Evolutionary conservation across 2,329 filamentous ascomycete genomes (phyloP), one percentile per base, ranked within the genome.

Genomic region (Talaromyces pinophilus): DNA sequence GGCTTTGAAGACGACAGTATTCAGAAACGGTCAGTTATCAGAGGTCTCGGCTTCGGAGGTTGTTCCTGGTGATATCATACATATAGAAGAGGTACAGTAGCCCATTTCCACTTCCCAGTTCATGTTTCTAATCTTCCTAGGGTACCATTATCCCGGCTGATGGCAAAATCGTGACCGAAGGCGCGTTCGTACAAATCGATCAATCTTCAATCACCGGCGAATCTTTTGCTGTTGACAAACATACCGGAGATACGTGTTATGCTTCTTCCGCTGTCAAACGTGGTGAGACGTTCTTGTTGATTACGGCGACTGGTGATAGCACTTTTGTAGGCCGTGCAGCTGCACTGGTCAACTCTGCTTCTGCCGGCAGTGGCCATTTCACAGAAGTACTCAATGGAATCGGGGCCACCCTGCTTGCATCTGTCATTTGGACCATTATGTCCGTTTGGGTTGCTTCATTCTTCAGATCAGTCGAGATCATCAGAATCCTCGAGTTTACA

Each of bases 201-300:
- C 93, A 96, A 83, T 96, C 92, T 68, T 88, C 92, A 78, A 92
- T 96, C 77, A 96, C 93, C 67, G 92, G 93, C 72, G 92, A 97
- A 82, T 96, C 93, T 70, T 88, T 96, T 67, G 92, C 92, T 72
- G 92, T 95, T 72, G 92, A 96, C 82, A 96, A 95, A 85, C 89
- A 92, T 83, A 87, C 88, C 77, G 87, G 87, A 69, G 93, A 96
- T 79, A 85, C 86, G 75, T 92, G 91, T 80, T 96, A 91, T 77
- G 89, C 91, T 75, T 96, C 92, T 10, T 96, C 92, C 48, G 89
- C 90, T 70, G 90, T 96, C 83, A 96, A 96, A 86, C 91, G 92
- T 84, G 92, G 93, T 79, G 89, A 93, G 82, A 91, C 90, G 70
- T 92, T 92, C 78, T 84, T 95, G 76, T 86, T 96, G 70, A 87